Evolutionary conservation across 495 filamentous ascomycete species (phyloP).

Genomic region (Niebla homalea): DNA sequence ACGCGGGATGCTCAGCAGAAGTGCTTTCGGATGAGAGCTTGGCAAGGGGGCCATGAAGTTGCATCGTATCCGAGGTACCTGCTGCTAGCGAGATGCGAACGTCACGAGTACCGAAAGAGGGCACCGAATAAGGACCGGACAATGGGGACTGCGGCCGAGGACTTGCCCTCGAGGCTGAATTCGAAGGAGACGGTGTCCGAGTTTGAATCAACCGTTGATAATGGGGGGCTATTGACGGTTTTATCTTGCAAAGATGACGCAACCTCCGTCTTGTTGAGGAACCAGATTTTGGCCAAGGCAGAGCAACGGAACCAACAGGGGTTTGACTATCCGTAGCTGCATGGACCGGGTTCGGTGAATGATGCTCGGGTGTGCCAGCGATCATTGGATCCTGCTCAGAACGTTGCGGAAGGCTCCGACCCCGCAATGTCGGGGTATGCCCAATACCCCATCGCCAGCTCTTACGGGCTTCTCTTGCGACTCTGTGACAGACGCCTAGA

Average conservation of each 20-base stretch:
- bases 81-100: slow-evolving; percentile 74
- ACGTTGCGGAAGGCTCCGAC: slow-evolving; percentile 6
- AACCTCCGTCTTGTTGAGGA: slow-evolving; percentile 66
- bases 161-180: slow-evolving; percentile 17
- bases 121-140: slow-evolving; percentile 18
- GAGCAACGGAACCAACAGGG: slow-evolving; percentile 33
- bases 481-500: slow-evolving; percentile 75
- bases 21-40: slow-evolving; percentile 33
- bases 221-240: slow-evolving; percentile 52
- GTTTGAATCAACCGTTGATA: slow-evolving; percentile 60
- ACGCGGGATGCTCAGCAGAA: slow-evolving; percentile 10
- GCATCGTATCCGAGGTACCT: slow-evolving; percentile 70
- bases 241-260: slow-evolving; percentile 69
- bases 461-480: slow-evolving; percentile 70
- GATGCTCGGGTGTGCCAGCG: slow-evolving; percentile 12
- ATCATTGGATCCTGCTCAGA: not conserved
- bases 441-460: slow-evolving; percentile 60
- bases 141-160: slow-evolving; percentile 19
- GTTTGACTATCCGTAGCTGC: slow-evolving; percentile 51
- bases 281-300: slow-evolving; percentile 70
- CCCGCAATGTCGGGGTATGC: slow-evolving; percentile 11
- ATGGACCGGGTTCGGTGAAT: slow-evolving; percentile 28
- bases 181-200: slow-evolving; percentile 60
- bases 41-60: slow-evolving; percentile 55
- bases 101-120: slow-evolving; percentile 53